phyloP scores from a whole-genome alignment of 441 rosid species.

The Theobroma grandiflorum region DNA sequence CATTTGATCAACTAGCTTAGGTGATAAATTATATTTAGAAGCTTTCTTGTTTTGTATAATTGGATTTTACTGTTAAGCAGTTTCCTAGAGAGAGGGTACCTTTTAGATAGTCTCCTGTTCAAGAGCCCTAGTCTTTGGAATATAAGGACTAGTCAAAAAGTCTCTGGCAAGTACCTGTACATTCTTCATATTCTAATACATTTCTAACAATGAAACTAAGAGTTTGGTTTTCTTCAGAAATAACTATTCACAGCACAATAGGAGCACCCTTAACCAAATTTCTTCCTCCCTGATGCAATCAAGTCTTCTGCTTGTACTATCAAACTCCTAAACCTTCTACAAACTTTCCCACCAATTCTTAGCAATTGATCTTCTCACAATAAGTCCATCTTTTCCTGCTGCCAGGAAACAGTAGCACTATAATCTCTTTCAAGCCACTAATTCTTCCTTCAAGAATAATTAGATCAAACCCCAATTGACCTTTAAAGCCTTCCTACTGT shows the following conservation, averaged over 20 bases:
- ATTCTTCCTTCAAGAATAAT: conserved; percentile 13
- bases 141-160: conserved; percentile 14
- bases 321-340: background rate
- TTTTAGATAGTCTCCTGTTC: background rate
- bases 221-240: background rate
- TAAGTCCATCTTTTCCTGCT: background rate
- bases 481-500: background rate
- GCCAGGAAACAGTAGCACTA: background rate
- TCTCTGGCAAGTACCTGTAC: background rate
- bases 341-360: background rate
- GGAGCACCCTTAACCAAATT: conserved; percentile 3
- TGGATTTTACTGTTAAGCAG: conserved; percentile 18
- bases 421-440: background rate
- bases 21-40: background rate
- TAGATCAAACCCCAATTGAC: conserved; percentile 6
- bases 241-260: conserved; percentile 8
- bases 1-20: conserved; percentile 9
- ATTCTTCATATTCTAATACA: background rate
- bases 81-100: background rate
- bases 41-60: conserved; percentile 19
- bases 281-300: background rate
- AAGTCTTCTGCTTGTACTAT: background rate
- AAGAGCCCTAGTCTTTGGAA: background rate
- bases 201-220: background rate
- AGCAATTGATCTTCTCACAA: background rate